These are phyloP conservation scores for Omphalea diandra DNA, from an alignment of 441 rosid genomes.

Conservation along the genomic window DNA sequence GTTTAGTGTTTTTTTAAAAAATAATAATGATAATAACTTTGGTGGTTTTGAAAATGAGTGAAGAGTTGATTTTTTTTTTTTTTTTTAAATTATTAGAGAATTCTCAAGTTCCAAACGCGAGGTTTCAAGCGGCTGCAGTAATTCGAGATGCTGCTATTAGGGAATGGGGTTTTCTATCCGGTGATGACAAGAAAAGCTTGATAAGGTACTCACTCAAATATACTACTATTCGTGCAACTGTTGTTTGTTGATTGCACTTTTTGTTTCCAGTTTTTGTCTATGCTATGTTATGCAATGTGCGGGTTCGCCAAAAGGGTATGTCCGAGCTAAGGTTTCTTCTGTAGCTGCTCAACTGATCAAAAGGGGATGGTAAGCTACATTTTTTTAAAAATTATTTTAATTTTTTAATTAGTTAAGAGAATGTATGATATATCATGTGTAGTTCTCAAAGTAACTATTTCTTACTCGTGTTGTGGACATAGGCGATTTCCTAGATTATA, in stretches of 20 bases:
- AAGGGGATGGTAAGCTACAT: constrained; percentile 90
- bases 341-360: constrained; percentile 97
- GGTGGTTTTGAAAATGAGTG: not conserved
- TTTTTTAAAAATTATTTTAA: no score
- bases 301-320: constrained; percentile 79
- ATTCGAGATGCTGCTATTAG: constrained; percentile 93
- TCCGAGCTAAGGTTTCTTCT: constrained; percentile 85
- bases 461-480: no score
- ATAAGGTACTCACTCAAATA: constrained; percentile 46
- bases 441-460: no score
- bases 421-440: constrained; percentile 17
- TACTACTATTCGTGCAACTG: no score
- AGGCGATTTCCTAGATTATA: not conserved
- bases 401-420: constrained; percentile 11
- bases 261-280: constrained; percentile 76
- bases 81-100: constrained; percentile 49
- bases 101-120: constrained; percentile 89
- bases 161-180: constrained; percentile 86
- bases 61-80: not conserved
- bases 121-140: constrained; percentile 97
- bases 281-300: constrained; percentile 83
- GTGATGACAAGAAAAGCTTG: constrained; percentile 75
- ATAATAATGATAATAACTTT: no score
- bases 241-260: constrained; percentile 1
- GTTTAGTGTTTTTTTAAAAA: not conserved